Evolutionary conservation across 139 green algal genomes (phyloP).

Genomic region (Picochlorum sp.): DNA sequence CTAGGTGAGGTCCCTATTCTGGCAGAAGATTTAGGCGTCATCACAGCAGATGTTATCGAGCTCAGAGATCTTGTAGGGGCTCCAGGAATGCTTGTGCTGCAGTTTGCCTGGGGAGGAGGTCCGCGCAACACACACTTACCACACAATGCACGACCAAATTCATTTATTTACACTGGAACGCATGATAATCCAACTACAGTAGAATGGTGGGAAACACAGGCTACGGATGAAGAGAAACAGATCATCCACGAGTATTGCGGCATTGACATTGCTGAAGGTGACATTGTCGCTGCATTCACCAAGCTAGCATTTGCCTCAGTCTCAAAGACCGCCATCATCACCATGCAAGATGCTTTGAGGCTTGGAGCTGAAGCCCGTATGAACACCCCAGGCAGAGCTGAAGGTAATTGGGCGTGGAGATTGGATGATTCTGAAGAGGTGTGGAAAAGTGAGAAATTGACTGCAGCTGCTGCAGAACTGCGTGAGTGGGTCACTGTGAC

Average conservation of each 20-base stretch:
- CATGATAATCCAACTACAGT: constrained; percentile 96
- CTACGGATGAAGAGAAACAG: constrained; percentile 38
- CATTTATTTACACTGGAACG: constrained; percentile 84
- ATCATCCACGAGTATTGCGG: constrained; percentile 67
- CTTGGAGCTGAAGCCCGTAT: constrained; percentile 88
- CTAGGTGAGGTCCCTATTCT: constrained; percentile 74
- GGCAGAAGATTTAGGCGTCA: constrained; percentile 95
- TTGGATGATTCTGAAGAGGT: constrained; percentile 10
- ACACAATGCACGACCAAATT: constrained; percentile 96
- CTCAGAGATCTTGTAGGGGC: constrained; percentile 81
- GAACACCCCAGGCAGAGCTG: constrained; percentile 83
- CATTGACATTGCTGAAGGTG: constrained; percentile 34
- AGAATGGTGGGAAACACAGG: constrained; percentile 67
- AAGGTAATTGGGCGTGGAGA: constrained; percentile 85
- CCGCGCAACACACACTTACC: constrained; percentile 87
- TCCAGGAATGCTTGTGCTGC: constrained; percentile 95
- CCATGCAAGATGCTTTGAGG: constrained; percentile 88
- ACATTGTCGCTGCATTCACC: constrained; percentile 80
- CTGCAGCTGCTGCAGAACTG: background rate
- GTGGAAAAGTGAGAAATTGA: background rate
- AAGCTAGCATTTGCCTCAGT: constrained; percentile 56
- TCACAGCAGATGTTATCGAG: constrained; percentile 86
- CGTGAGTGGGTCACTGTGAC: constrained; percentile 12
- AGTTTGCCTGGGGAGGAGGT: constrained; percentile 93
- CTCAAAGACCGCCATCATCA: constrained; percentile 64